Base-by-base conservation (phyloP, 768 basidiomycete species). In the Phlegmacium glaucopus region DNA sequence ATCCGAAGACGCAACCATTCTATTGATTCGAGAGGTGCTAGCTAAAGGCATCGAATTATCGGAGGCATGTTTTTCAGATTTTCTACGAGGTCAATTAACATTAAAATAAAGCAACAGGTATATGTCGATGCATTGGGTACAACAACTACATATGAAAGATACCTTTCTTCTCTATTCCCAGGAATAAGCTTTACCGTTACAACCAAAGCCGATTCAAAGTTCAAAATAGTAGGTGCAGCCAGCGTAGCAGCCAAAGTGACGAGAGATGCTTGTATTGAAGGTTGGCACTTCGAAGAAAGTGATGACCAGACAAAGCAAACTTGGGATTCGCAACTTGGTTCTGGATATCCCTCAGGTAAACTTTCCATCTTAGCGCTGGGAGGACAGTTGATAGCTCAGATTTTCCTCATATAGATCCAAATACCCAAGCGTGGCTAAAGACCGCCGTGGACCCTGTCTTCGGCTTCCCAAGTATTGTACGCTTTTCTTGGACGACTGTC, bases 201-300 rank as follows among this genome's bases (percentile, higher is more conserved):
- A 9, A 80, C 83, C 22, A 97, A 99, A 66, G 96, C 96, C 12
- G 96, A 99, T 61, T 84, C 85, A n/a, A 83, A 90, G 51, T 99
- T 82, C 77, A 96, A 94, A 60, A 94, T 99, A 50, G 96, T 99
- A 49, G 87, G 92, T 16, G 96, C 96, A 6, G 96, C 95, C 1
- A 93, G 90, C 62, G 91, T 98, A n/a, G 93, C 93, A 2, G 96
- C 96, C 2, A 99, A 99, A 68, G 94, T 95, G 22, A 97, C 94
- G 1, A 76, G 95, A 47, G 95, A 98, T 59, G 82, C 86, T 6
- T 93, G 92, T 65, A 74, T 97, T 15, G 86, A 94, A 50, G 76
- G 76, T 3, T 98, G 95, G 95, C 60, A 74, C 9, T 94, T 85
- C 53, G 82, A 89, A 63, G 90, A 91, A 59, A 71, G 67, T 26